Base-by-base conservation (phyloP, 2,329 filamentous ascomycete genomes). In the Monilinia aucupariae region DNA sequence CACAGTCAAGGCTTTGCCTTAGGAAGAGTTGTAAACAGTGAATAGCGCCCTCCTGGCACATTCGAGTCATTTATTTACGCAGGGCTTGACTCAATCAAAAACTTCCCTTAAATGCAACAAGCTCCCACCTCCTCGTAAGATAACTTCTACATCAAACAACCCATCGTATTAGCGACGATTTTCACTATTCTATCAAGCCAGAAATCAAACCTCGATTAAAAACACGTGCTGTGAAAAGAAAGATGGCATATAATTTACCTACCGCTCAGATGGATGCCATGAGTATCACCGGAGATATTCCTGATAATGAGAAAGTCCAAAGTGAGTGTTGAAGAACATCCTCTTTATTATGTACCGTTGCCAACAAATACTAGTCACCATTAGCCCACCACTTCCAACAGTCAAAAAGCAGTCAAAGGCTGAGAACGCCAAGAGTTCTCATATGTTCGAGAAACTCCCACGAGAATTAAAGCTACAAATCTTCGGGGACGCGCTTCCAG, bases 381-480 rank as follows among this genome's bases (percentile, higher is more conserved):
- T 55, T 2, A 12, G 8, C 13, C 39, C 25, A 6, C 37, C 52
- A 4, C 17, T 55, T 55, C 37, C 15, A 50, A 20, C 20, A 32
- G 25, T 4, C 4, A 15, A 5, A 4, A 3, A 32, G 8, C 2
- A 25, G 2, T n/a, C 17, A 0, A 27, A 15, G 10, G 17, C 0
- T 27, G 25, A 12, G 4, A 41, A 20, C 22, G 6, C 20, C 1
- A 15, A 55, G 13, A 45, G 25, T 1, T 22, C 32, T 6, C 22
- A 32, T 5, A 32, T 13, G 7, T 22, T 55, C 13, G 1, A 10
- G 20, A 3, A 30, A 4, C 8, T 55, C 2, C 39, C 20, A 22
- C 1, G 1, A 5, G 39, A 43, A 37, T 15, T 55, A 1, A 37
- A 55, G 22, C 2, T 45, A 8, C 30, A 15, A 25, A 55, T 55